Evolutionary conservation across 306 rosid genomes (phyloP), one percentile per base, ranked within the genome.

Genomic region (Prunus padus): DNA sequence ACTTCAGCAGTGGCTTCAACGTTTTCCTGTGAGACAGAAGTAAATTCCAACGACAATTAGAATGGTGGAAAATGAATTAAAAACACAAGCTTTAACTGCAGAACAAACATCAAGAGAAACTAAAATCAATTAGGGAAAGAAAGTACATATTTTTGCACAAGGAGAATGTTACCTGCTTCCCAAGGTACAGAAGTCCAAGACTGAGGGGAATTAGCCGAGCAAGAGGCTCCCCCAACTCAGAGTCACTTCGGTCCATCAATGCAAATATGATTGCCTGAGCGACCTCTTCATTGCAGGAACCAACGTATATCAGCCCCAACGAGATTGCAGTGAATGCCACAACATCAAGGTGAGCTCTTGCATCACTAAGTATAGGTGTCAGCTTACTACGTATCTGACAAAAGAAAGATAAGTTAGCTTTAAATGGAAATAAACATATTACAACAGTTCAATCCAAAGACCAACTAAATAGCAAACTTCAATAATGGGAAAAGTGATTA

Each of bases 1-100:
- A 96, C 99, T 84, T 90, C 98, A 0, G 98, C 94, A 18, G 98
- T 96, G 77, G 96, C 98, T 87, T 96, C 98, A 61, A 92, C 98
- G 57, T 83, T 90, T 65, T 96, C 99, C 99, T 93, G 96, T 74
- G 68, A 54, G 67, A 54, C 67, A 63, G 22, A 76, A 70, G 30
- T 75, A 54, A 63, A 63, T 66, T 19, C 31, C 44, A 73, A 28
- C 57, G 69, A 71, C 2, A 73, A 72, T 73, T 65, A 65, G 22
- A 49, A 72, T 5, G 14, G 25, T 68, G 55, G 8, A 42, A 18
- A 28, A 13, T 28, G 42, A 62, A 3, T 15, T 62, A 2, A 28
- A 62, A 33, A 30, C 19, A 62, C 66, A 62, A 14, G 42, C 66
- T 28, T 62, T 15, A 19, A 28, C 7, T 49, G 30, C 30, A 44